Conservation (phyloP, 164 flowering plant genomes). For the Magnolia officinalis region DNA sequence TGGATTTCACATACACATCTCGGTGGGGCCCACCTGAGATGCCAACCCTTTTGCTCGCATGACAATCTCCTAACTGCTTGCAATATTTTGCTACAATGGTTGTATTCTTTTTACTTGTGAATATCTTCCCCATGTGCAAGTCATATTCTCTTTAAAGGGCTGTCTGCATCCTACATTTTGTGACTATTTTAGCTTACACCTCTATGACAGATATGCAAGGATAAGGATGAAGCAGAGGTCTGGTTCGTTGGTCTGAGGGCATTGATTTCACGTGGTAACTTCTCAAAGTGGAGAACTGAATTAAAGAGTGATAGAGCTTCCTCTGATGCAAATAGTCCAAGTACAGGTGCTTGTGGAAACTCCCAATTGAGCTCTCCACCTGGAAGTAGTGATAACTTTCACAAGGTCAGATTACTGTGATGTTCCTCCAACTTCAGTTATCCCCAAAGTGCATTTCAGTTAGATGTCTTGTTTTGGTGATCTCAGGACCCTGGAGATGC, state of each 20-base stretch:
- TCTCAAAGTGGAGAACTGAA: conserved; percentile 45
- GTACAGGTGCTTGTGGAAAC: conserved; percentile 28
- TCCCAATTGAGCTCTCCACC: conserved; percentile 35
- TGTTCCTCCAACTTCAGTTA: background rate
- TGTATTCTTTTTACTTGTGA: background rate
- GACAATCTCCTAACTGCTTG: background rate
- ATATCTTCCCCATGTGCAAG: background rate
- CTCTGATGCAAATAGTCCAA: conserved; percentile 40
- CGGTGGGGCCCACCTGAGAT: too few relatives aligned
- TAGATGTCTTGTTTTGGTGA: conserved; percentile 4
- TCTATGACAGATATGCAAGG: conserved; percentile 85
- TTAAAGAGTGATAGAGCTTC: conserved; percentile 40
- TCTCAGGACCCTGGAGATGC: conserved; percentile 60
- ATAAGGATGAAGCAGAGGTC: conserved; percentile 94
- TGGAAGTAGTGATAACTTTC: conserved; percentile 29
- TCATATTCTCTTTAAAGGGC: background rate
- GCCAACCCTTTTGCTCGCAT: too few relatives aligned
- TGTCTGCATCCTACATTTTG: background rate
- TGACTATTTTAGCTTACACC: conserved; percentile 6
- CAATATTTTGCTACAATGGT: background rate
- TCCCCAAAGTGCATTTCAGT: background rate
- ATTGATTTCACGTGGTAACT: conserved; percentile 49
- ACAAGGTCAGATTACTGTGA: conserved; percentile 19
- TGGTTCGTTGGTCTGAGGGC: conserved; percentile 91
- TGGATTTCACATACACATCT: too few relatives aligned